These are phyloP conservation scores for Pleurotus platypus DNA, from an alignment of 768 basidiomycete genomes.

Conservation along the genomic window DNA sequence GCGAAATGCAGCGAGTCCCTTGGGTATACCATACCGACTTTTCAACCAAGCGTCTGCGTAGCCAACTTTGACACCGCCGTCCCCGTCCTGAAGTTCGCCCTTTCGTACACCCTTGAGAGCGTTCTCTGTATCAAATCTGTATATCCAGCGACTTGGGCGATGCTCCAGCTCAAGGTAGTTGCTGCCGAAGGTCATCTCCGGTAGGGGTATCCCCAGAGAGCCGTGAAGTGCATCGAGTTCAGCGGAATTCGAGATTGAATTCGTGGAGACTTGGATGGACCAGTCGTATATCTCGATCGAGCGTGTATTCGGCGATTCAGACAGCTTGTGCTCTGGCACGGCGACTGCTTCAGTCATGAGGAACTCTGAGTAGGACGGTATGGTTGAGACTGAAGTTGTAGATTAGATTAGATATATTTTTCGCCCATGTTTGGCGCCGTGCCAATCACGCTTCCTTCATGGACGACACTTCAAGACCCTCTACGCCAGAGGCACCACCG, in stretches of 20 bases:
- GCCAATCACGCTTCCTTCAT: constrained; percentile 15
- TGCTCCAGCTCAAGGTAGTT: constrained; percentile 74
- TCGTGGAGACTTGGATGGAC: constrained; percentile 66
- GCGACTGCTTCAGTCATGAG: constrained; percentile 32
- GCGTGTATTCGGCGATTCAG: constrained; percentile 68
- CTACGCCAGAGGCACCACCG: constrained; percentile 71
- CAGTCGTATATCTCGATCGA: constrained; percentile 67
- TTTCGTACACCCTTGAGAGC: constrained; percentile 73
- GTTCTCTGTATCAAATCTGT: constrained; percentile 61
- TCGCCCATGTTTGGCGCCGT: not conserved
- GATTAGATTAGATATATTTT: not conserved
- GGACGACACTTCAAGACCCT: constrained; percentile 49
- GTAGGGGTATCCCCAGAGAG: constrained; percentile 71
- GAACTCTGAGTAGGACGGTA: not conserved
- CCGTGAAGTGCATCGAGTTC: constrained; percentile 71
- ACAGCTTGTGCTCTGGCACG: constrained; percentile 60
- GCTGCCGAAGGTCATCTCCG: constrained; percentile 96
- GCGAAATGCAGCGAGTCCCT: not conserved
- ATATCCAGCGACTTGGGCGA: constrained; percentile 55
- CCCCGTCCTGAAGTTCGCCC: constrained; percentile 72
- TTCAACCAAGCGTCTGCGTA: constrained; percentile 94
- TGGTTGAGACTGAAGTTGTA: not conserved
- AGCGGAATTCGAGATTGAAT: constrained; percentile 75
- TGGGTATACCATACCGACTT: constrained; percentile 59
- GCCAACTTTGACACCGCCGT: constrained; percentile 91